A percentile compares a stretch with the other conserved stretches of the same genome.
phyloP scores from a whole-genome alignment of 1,139 yeast genomes.

The Kodamaea fungicola region DNA sequence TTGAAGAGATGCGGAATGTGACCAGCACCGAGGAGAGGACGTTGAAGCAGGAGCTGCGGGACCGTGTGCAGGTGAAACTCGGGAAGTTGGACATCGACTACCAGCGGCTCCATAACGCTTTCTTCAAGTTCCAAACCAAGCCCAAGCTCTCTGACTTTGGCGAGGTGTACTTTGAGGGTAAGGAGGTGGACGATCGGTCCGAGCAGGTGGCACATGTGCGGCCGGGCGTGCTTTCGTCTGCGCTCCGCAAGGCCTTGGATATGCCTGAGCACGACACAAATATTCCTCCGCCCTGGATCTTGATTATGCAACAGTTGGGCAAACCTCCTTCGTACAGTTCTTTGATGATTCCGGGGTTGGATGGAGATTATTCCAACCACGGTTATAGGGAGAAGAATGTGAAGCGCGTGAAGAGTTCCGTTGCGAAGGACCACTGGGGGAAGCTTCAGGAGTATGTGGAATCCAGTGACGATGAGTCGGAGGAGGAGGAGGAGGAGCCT shows the following conservation, averaged over 20 bases:
- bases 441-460: conserved; percentile 33
- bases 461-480: conserved; percentile 32
- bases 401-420: conserved; percentile 24
- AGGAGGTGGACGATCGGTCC: conserved; percentile 52
- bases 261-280: conserved; percentile 48
- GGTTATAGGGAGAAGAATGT: conserved; percentile 29
- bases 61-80: conserved; percentile 85
- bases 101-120: conserved; percentile 78
- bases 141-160: conserved; percentile 72
- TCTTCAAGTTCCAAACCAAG: conserved; percentile 73
- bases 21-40: conserved; percentile 41
- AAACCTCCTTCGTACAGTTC: conserved; percentile 83
- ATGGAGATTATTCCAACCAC: conserved; percentile 31
- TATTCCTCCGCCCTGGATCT: conserved; percentile 79
- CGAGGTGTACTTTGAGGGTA: conserved; percentile 77
- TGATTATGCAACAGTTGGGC: conserved; percentile 67
- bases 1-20: conserved; percentile 74
- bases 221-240: conserved; percentile 68
- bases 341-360: conserved; percentile 57
- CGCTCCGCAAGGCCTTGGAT: conserved; percentile 66
- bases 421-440: conserved; percentile 40
- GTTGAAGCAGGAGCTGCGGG: conserved; percentile 73
- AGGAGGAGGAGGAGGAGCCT: conserved; percentile 27
- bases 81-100: conserved; percentile 87
- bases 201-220: conserved; percentile 37